Evolutionary conservation across 768 basidiomycete species (phyloP).

Genomic region (button mushroom (Agaricus bisporus)): DNA sequence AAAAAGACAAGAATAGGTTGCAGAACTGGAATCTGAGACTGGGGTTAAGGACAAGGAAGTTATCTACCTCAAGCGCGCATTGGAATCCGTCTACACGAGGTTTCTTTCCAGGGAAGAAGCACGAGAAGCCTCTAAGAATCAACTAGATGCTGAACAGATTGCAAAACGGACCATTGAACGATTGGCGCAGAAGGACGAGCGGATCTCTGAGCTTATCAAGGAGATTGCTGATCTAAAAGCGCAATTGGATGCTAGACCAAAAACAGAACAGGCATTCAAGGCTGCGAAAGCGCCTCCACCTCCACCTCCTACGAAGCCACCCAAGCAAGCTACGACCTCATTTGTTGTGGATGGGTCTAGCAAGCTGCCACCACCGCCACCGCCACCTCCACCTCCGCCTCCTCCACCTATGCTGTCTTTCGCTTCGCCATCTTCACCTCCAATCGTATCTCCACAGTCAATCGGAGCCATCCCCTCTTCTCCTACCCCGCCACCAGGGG

Average conservation of each 20-base stretch:
- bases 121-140: conserved; percentile 38
- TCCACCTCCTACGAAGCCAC: conserved; percentile 32
- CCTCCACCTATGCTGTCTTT: conserved; percentile 18
- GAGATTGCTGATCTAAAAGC: conserved; percentile 47
- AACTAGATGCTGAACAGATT: conserved; percentile 63
- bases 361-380: neutral
- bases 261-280: conserved; percentile 71
- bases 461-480: conserved; percentile 25
- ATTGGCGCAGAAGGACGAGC: conserved; percentile 61
- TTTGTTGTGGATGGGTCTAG: neutral
- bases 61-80: conserved; percentile 71
- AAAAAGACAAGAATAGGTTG: conserved; percentile 32
- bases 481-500: conserved; percentile 15
- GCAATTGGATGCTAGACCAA: conserved; percentile 45
- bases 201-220: conserved; percentile 45
- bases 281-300: conserved; percentile 59
- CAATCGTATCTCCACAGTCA: conserved; percentile 16
- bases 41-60: conserved; percentile 67
- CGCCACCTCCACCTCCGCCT: conserved; percentile 15
- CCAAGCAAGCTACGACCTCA: neutral
- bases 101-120: conserved; percentile 55
- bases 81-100: conserved; percentile 83
- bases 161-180: conserved; percentile 67
- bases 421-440: conserved; percentile 17
- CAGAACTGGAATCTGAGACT: conserved; percentile 42